These are phyloP conservation scores for Coelastrella sp. DNA, from an alignment of 139 green algal species.

Conservation along the genomic window DNA sequence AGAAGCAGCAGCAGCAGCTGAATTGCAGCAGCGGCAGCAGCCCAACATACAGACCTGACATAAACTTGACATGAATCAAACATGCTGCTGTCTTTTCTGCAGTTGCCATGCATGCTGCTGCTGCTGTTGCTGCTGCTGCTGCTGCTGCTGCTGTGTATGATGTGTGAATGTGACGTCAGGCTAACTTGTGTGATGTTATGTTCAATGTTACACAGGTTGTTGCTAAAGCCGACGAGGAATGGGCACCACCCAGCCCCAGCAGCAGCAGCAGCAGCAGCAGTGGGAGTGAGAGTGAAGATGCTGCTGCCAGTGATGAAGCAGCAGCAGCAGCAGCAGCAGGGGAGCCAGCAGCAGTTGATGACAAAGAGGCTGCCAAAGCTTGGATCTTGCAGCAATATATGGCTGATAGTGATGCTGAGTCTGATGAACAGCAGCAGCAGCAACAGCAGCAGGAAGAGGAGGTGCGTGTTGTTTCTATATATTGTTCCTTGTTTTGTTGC, in stretches of 20 bases:
- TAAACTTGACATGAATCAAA: no score
- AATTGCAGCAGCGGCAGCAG: no score
- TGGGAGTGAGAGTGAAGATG: background rate
- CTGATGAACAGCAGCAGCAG: conserved; percentile 41
- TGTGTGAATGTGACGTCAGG: background rate
- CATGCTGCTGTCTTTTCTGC: no score
- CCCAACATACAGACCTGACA: no score
- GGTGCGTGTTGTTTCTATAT: background rate
- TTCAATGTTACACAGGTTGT: background rate
- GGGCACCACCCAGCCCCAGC: conserved; percentile 28
- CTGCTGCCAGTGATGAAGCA: background rate
- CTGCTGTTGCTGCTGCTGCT: no score
- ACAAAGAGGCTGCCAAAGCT: conserved; percentile 56
- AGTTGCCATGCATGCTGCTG: no score
- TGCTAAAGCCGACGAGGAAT: conserved; percentile 36
- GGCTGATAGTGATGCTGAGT: conserved; percentile 46
- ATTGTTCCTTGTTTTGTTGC: background rate
- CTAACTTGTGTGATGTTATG: background rate
- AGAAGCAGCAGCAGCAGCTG: no score
- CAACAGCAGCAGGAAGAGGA: background rate
- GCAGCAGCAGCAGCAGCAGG: conserved; percentile 23
- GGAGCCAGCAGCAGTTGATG: conserved; percentile 34
- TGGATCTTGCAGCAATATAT: conserved; percentile 84
- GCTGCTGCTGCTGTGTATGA: no score
- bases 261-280: conserved; percentile 16